Evolutionary conservation across 2,329 filamentous ascomycete species (phyloP), one percentile per base, ranked within the genome.

Genomic region (Cordyceps farinosa): DNA sequence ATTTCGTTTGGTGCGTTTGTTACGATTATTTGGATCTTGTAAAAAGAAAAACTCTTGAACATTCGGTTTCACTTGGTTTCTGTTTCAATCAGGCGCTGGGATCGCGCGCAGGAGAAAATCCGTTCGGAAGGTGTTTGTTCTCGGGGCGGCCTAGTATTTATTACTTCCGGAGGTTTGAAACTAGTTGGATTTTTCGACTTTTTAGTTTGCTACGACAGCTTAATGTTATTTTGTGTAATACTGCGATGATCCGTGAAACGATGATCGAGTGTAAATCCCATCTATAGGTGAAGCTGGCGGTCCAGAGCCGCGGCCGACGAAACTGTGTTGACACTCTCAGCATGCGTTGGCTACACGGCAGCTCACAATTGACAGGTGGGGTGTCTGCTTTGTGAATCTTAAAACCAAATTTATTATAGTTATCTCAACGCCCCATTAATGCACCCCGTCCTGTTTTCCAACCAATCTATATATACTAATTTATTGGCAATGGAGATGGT

Each of bases 191-290:
- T 61, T 29, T n/a, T 27, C 27, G 29, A 4, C 27, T 10, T 61
- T 52, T 30, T 29, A 52, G 30, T 53, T 61, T 54, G 59, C 40
- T 30, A 54, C 38, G 27, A 42, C 22, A 54, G 50, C 59, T 61
- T 30, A 40, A 54, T 61, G 42, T 44, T 61, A 48, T 48, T 52
- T 40, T 61, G 42, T 53, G 58, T 61, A 60, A 60, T 60, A 60
- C 30, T 44, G 29, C 38, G 32, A 52, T 10, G 13, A 51, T 5
- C 29, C 22, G 48, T n/a, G 17, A 32, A 2, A 22, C 38, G 7
- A 15, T 5, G 9, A 42, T 22, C 22, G 22, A 22, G 22, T 22
- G 22, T 22, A 22, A 22, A 22, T 22, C 22, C 22, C 22, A 22
- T 22, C 22, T 22, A 22, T 22, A 22, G 22, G 22, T 30, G 36